Evolutionary conservation across 257 asterid genomes (phyloP), one percentile per base, ranked within the genome.

Genomic region (Fraxinus cuspidata): DNA sequence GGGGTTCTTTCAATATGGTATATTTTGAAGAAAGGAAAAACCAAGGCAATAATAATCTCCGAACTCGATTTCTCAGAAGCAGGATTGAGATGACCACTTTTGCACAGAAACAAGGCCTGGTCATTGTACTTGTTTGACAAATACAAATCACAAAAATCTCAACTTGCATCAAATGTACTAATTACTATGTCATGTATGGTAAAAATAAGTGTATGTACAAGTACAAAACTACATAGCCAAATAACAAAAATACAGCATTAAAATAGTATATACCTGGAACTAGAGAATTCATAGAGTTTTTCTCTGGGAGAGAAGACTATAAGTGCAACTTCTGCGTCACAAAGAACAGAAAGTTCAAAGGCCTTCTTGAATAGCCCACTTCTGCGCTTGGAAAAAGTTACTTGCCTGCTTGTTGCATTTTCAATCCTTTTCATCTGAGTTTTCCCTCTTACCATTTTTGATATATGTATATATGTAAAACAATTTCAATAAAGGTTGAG

Each of bases 301-400:
- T 91, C 94, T 23, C 80, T 84, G 28, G 87, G 78, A 3, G 94
- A 87, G 75, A 89, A 89, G 70, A 89, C 31, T 2, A 89, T 64
- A 2, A 89, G 91, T 5, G 94, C 90, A 81, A 89, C 84, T 78
- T 89, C 91, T 19, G 91, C 90, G 79, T 87, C 93, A 79, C 93
- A 87, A 16, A 89, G 88, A 85, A 89, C 92, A 34, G 94, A 89
- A 49, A 89, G 90, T 80, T 88, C 91, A 81, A 83, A 89, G 16
- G 92, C 92, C 76, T 89, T 89, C 85, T 90, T 90, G 49, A 90
- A 77, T 5, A 90, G 87, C 68, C 94, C 94, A 74, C 89, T 86
- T 82, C 92, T 82, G 21, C 92, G 77, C 89, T 90, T 90, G 0
- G 92, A 89, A 79, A 89, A 89, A 0, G 91, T 89, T 42, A 89